These are phyloP conservation scores for Colletotrichum spaethianum DNA, from an alignment of 2,329 filamentous ascomycete genomes.

Conservation along the genomic window DNA sequence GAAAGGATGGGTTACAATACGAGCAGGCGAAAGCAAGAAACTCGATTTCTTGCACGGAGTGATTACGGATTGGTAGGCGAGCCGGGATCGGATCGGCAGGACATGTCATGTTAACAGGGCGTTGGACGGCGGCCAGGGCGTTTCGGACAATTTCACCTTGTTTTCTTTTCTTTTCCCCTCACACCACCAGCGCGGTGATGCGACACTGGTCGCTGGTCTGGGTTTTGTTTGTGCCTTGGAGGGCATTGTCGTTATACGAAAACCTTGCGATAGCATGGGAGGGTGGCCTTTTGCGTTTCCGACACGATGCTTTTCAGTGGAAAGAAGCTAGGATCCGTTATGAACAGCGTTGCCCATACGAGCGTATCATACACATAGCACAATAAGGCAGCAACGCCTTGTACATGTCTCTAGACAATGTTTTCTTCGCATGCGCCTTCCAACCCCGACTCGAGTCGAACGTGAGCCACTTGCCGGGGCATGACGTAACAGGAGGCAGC, in stretches of 20 bases:
- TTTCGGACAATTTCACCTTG: conserved; percentile 27
- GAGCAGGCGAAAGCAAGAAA: conserved; percentile 17
- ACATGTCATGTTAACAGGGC: conserved; percentile 33
- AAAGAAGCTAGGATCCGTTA: conserved; percentile 4
- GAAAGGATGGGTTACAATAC: not conserved
- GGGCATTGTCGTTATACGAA: conserved; percentile 10
- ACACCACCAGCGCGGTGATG: not conserved
- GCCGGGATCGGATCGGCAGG: conserved; percentile 21
- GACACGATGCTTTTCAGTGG: conserved; percentile 1
- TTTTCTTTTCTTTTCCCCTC: not conserved
- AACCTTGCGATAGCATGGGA: conserved; percentile 12
- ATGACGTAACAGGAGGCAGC: conserved; percentile 30
- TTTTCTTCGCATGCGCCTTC: not conserved
- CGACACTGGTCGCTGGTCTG: conserved; percentile 5
- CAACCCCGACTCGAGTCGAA: not conserved
- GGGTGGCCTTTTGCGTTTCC: conserved; percentile 25
- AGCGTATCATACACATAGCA: conserved; percentile 16
- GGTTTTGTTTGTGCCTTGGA: not conserved
- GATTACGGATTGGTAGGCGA: conserved; percentile 17
- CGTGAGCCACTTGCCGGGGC: not conserved
- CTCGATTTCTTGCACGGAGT: conserved; percentile 1
- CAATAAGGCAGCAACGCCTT: conserved; percentile 1
- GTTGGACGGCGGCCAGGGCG: conserved; percentile 35
- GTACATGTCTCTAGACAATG: not conserved
- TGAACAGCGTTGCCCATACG: conserved; percentile 4